phyloP scores from a whole-genome alignment of 73 alveolate genomes.

The Paramecium sonneborni region DNA sequence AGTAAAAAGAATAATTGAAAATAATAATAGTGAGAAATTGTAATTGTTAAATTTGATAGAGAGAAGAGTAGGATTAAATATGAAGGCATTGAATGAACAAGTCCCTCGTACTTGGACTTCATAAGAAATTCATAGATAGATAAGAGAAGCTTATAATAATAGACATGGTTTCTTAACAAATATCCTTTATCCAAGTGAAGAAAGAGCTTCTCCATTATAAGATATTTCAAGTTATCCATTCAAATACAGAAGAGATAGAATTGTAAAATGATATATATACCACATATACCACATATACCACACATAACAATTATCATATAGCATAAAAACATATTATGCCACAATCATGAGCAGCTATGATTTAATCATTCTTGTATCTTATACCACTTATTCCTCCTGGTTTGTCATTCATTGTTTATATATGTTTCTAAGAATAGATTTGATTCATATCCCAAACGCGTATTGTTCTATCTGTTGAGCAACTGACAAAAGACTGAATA shows the following conservation, averaged over 20 bases:
- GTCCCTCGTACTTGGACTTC: slow-evolving; percentile 61
- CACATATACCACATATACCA: too few species aligned
- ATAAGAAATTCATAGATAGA: slow-evolving; percentile 61
- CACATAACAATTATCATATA: background rate
- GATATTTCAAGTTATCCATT: slow-evolving; percentile 55
- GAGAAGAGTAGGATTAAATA: slow-evolving; percentile 1
- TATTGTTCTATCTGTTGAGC: background rate
- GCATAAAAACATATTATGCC: background rate
- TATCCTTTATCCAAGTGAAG: slow-evolving; percentile 62
- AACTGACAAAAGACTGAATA: background rate
- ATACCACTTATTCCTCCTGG: background rate
- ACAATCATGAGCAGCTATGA: slow-evolving; percentile 14
- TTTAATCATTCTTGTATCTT: background rate
- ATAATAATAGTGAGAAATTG: slow-evolving; percentile 53
- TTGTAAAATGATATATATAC: slow-evolving; percentile 64
- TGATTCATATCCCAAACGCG: slow-evolving; percentile 2
- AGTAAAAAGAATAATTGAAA: background rate
- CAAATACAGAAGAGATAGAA: slow-evolving; percentile 46
- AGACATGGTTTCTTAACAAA: slow-evolving; percentile 57
- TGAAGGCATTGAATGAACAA: slow-evolving; percentile 48
- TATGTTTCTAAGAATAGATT: background rate
- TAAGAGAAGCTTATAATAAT: slow-evolving; percentile 45
- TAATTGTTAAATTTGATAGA: slow-evolving; percentile 26
- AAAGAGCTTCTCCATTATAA: slow-evolving; percentile 59
- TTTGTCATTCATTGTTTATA: background rate